Base-by-base conservation (phyloP, 176 grass and related monocot species). In the Zoysia pacifica region DNA sequence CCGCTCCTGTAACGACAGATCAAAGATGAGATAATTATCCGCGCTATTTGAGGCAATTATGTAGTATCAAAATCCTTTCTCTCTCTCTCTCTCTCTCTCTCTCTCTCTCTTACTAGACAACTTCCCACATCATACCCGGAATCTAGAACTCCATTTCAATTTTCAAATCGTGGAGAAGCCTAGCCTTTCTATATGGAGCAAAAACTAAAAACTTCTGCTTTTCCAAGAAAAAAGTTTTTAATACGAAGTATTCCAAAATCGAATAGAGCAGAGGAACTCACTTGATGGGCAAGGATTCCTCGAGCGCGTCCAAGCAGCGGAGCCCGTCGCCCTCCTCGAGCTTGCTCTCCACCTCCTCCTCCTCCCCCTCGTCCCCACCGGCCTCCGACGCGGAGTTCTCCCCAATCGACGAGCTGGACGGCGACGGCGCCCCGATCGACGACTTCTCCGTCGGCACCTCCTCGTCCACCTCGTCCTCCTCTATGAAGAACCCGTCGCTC, bases 201-300 rank as follows among this genome's bases (percentile, higher is more conserved):
- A 69, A 84, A 77, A 36, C 4, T 6, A 28, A 28, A 28, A 28
- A 28, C 4, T 4, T 5, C 2, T 36, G 28, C 28, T 70, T 89
- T 71, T 9, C 2, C 6, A 55, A 2, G 2, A 65, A 53, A 19
- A 65, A 74, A n/a, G n/a, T 2, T 47, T 11, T 3, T 28, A 28
- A 28, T 28, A 28, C 28, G 28, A 28, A 39, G 49, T 66, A 70
- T 83, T 16, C 44, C 38, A 14, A 19, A 62, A 74, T 37, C 36
- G 18, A 36, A 72, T 28, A 28, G 69, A 15, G 11, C 16, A 37
- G 38, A 2, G 0, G 58, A 45, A 86, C 80, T 84, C 78, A 93
- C 91, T 93, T 93, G 77, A 89, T 82, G 48, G 87, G 91, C 67
- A 93, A 65, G 62, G 87, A 87, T 18, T 93, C 87, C 76, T 93